Percentiles rank a stretch among this genome's conserved stretches.
These are phyloP conservation scores for Apiotrichum domesticum DNA, from an alignment of 1,284 basidiomycete genomes.

Conservation along the genomic window DNA sequence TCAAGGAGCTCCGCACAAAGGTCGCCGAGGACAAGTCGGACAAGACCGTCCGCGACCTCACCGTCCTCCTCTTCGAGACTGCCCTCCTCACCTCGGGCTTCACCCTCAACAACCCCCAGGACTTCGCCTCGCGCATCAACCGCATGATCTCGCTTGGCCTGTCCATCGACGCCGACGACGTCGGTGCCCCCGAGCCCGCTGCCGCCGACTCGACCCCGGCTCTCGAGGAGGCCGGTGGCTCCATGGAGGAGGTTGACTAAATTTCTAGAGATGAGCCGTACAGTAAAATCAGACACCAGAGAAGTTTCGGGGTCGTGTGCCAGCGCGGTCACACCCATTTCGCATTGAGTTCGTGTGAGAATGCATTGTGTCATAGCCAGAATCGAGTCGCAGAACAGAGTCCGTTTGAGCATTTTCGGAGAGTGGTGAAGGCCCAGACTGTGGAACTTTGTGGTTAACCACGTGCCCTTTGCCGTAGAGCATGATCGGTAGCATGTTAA, in stretches of 20 bases:
- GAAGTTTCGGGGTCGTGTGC: conserved; percentile 7
- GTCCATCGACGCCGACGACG: conserved; percentile 49
- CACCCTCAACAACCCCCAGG: conserved; percentile 88
- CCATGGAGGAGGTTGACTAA: conserved; percentile 52
- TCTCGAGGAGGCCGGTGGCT: conserved; percentile 44
- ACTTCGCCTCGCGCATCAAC: conserved; percentile 93
- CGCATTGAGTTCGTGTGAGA: conserved; percentile 6
- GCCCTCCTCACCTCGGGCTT: conserved; percentile 89
- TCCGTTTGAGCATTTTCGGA: neutral
- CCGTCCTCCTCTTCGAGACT: conserved; percentile 93
- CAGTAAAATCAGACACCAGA: neutral
- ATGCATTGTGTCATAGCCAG: conserved; percentile 15
- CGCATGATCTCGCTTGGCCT: conserved; percentile 81
- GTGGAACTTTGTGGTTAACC: too few relatives aligned
- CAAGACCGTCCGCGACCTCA: conserved; percentile 96
- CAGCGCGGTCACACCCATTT: conserved; percentile 13
- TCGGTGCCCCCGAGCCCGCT: conserved; percentile 23
- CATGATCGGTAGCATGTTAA: too few relatives aligned
- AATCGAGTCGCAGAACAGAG: neutral
- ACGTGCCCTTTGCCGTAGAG: too few relatives aligned
- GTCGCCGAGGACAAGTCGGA: conserved; percentile 95
- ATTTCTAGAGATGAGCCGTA: neutral
- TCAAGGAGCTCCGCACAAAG: conserved; percentile 91
- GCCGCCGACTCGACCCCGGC: conserved; percentile 36
- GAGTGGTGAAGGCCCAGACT: too few relatives aligned